phyloP scores from a whole-genome alignment of 148 eudicot genomes.

The Heliosperma pusillum region DNA sequence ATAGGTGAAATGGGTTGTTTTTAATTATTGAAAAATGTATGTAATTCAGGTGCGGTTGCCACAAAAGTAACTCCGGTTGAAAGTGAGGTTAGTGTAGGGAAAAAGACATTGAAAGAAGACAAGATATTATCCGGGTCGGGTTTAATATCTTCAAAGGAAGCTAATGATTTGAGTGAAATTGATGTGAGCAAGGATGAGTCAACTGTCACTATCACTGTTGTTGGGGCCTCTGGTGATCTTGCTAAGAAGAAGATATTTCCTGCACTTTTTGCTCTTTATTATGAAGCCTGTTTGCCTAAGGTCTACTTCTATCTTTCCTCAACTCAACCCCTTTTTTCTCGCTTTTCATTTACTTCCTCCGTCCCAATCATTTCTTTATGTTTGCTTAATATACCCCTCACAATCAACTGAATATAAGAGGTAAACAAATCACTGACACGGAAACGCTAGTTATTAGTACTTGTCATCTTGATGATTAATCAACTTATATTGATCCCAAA shows the following conservation, averaged over 20 bases:
- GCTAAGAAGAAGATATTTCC: conserved; percentile 99
- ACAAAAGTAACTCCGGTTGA: conserved; percentile 36
- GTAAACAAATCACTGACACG: too few species aligned
- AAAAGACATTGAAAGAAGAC: conserved; percentile 48
- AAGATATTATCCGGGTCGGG: conserved; percentile 32
- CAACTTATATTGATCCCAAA: too few species aligned
- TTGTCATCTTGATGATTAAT: not conserved
- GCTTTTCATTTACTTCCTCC: too few species aligned
- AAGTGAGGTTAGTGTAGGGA: conserved; percentile 33
- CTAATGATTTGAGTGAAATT: conserved; percentile 28
- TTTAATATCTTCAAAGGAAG: conserved; percentile 35
- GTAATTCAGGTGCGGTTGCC: conserved; percentile 39
- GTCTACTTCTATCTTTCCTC: conserved; percentile 30
- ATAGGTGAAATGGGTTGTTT: not conserved
- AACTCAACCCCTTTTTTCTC: too few species aligned
- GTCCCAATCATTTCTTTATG: too few species aligned
- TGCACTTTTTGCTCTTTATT: conserved; percentile 96
- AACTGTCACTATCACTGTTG: conserved; percentile 89
- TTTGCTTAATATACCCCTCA: too few species aligned
- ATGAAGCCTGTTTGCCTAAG: conserved; percentile 89
- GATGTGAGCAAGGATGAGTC: conserved; percentile 51
- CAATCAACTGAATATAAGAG: too few species aligned
- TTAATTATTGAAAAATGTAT: not conserved
- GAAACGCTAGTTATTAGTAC: not conserved
- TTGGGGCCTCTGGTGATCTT: conserved; percentile 98